Conservation (phyloP, 495 filamentous ascomycete genomes). For the Xylaria intraflava region DNA sequence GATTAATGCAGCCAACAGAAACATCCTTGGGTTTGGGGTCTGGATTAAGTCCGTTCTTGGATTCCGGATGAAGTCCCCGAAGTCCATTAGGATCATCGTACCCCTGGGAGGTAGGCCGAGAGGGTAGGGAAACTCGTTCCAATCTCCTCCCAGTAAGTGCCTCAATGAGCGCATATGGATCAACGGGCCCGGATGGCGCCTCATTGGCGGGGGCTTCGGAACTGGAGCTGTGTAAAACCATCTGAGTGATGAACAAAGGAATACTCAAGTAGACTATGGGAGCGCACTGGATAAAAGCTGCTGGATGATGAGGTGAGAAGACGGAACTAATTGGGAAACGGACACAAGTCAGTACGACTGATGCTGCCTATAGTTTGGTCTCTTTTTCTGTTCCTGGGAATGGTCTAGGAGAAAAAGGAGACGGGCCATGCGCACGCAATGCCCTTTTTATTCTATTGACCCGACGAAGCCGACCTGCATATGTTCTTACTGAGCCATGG, state of each 20-base stretch:
- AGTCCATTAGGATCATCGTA: slow-evolving; percentile 20
- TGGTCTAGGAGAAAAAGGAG: neutral
- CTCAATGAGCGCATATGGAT: slow-evolving; percentile 32
- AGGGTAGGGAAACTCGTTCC: slow-evolving; percentile 11
- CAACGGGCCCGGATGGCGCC: slow-evolving; percentile 18
- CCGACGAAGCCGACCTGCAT: neutral
- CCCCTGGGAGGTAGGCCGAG: slow-evolving; percentile 18
- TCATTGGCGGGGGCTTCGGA: slow-evolving; percentile 12
- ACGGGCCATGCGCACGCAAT: neutral
- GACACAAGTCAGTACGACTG: neutral
- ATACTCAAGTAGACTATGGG: neutral
- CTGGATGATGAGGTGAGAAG: neutral
- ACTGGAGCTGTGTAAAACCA: slow-evolving; percentile 19
- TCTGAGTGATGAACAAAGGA: slow-evolving; percentile 5
- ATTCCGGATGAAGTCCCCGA: slow-evolving; percentile 4
- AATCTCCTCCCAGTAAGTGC: slow-evolving; percentile 29
- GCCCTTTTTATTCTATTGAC: neutral
- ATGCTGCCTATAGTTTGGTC: neutral
- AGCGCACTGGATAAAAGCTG: neutral
- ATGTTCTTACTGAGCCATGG: slow-evolving; percentile 5
- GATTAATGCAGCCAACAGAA: slow-evolving; percentile 33
- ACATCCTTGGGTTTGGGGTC: slow-evolving; percentile 31
- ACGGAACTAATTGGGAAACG: neutral
- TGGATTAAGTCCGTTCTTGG: slow-evolving; percentile 22
- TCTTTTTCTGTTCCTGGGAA: too few relatives aligned